Percentiles rank a stretch among this genome's conserved stretches.
These are phyloP conservation scores for Breviolum minutum DNA, from an alignment of 73 alveolate genomes.

Conservation along the genomic window DNA sequence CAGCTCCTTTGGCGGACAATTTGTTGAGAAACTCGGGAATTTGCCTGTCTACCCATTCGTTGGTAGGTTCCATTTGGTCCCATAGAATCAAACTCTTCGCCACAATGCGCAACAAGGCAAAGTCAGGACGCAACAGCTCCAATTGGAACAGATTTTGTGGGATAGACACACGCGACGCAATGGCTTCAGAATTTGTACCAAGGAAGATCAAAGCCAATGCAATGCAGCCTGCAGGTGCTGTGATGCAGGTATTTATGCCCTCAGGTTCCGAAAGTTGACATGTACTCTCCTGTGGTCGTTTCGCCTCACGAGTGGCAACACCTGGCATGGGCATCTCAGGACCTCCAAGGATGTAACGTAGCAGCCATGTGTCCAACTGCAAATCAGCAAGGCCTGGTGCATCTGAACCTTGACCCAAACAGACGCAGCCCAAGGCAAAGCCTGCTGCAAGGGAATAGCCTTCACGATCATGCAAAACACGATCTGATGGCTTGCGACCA, in stretches of 20 bases:
- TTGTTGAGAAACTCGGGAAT: not conserved
- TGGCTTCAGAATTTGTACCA: constrained; percentile 97
- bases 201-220: constrained; percentile 98
- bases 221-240: constrained; percentile 98
- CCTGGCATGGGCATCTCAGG: constrained; percentile 78
- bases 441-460: constrained; percentile 98
- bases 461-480: constrained; percentile 98
- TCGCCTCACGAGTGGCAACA: constrained; percentile 29
- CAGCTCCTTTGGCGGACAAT: constrained; percentile 3
- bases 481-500: constrained; percentile 98
- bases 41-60: constrained; percentile 97
- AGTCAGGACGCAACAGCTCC: constrained; percentile 96
- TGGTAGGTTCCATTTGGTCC: constrained; percentile 98
- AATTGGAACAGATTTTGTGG: constrained; percentile 70
- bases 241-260: constrained; percentile 98
- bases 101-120: constrained; percentile 97
- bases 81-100: constrained; percentile 95
- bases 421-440: constrained; percentile 98
- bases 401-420: constrained; percentile 98
- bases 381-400: constrained; percentile 97
- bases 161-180: constrained; percentile 95
- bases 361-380: constrained; percentile 93
- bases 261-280: constrained; percentile 47
- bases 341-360: constrained; percentile 75
- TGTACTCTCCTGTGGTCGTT: constrained; percentile 6